These are phyloP conservation scores for Aspergillus eucalypticola DNA, from an alignment of 2,329 filamentous ascomycete species.

Conservation along the genomic window DNA sequence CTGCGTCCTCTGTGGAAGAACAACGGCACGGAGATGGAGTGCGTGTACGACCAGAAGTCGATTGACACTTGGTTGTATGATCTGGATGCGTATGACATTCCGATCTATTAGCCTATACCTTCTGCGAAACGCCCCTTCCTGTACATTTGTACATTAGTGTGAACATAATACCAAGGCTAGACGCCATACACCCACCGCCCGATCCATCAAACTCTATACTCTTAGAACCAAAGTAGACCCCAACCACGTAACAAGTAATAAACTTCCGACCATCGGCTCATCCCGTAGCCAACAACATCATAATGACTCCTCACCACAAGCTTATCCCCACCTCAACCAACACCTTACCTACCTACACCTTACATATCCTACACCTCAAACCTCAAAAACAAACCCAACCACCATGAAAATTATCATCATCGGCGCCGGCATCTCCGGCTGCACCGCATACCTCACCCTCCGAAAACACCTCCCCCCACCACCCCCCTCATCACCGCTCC, in stretches of 20 bases:
- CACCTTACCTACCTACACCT: no score
- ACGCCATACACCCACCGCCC: no score
- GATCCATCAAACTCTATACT: no score
- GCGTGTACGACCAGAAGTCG: background rate
- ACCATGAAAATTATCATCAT: slow-evolving; percentile 47
- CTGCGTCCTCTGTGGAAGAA: slow-evolving; percentile 23
- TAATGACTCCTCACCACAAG: background rate
- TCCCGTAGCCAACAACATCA: background rate
- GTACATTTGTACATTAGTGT: background rate
- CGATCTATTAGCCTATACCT: background rate
- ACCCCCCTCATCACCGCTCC: background rate
- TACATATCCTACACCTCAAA: no score
- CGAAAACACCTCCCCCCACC: slow-evolving; percentile 41
- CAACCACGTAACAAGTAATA: background rate
- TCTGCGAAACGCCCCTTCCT: no score
- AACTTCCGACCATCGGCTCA: background rate
- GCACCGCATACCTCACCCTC: slow-evolving; percentile 41
- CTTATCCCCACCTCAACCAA: background rate
- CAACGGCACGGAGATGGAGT: background rate
- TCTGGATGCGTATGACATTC: background rate
- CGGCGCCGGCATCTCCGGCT: slow-evolving; percentile 47
- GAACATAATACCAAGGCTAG: no score
- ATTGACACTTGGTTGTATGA: background rate
- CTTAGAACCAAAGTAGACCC: background rate
- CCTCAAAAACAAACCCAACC: no score